These are phyloP conservation scores for Oryza punctata DNA, from an alignment of 176 grass and related monocot genomes.

Conservation along the genomic window DNA sequence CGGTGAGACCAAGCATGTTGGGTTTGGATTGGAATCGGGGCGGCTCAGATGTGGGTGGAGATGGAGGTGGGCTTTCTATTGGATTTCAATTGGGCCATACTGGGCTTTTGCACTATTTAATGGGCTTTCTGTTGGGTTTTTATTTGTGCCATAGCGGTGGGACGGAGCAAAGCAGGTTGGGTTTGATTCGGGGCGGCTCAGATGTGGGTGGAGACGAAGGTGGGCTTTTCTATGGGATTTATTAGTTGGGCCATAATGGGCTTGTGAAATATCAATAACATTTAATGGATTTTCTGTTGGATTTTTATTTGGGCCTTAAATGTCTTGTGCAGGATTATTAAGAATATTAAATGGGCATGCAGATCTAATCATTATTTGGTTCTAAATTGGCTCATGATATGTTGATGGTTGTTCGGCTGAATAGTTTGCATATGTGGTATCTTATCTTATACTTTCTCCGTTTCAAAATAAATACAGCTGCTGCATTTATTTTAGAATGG, in stretches of 20 bases:
- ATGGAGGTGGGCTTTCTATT: constrained; percentile 26
- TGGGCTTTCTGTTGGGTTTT: too few relatives aligned
- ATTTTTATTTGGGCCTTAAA: too few relatives aligned
- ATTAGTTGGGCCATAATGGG: constrained; percentile 16
- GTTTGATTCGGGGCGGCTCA: neutral
- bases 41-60: constrained; percentile 16
- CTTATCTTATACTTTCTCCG: too few relatives aligned
- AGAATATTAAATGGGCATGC: too few relatives aligned
- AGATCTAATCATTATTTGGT: too few relatives aligned
- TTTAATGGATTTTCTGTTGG: too few relatives aligned
- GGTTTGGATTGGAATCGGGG: neutral
- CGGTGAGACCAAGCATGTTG: neutral
- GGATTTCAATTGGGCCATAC: neutral
- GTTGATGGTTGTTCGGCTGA: too few relatives aligned
- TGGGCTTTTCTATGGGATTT: constrained; percentile 36
- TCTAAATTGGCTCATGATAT: too few relatives aligned
- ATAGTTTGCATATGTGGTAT: too few relatives aligned
- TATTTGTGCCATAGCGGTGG: neutral
- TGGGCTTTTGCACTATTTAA: neutral
- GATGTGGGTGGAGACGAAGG: neutral
- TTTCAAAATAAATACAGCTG: too few relatives aligned
- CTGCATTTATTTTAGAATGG: too few relatives aligned
- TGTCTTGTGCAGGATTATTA: too few relatives aligned
- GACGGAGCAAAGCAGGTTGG: neutral
- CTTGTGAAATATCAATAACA: neutral